Conservation (phyloP, 2,329 filamentous ascomycete genomes). For the Aureobasidium sp. region DNA sequence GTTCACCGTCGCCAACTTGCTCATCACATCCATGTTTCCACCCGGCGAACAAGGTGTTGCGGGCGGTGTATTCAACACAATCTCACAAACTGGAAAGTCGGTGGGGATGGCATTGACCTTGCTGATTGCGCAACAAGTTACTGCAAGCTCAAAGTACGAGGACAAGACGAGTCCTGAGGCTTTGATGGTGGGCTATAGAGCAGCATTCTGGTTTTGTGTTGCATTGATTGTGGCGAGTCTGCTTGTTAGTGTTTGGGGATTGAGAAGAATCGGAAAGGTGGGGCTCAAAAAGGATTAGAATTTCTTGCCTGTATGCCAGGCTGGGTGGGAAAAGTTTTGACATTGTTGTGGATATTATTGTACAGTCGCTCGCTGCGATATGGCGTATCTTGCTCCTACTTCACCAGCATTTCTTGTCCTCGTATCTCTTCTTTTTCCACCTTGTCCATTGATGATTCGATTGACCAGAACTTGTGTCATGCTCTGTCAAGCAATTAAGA, state of each 20-base stretch:
- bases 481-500: no score
- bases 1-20: slow-evolving; percentile 38
- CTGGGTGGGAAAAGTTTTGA: background rate
- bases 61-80: slow-evolving; percentile 41
- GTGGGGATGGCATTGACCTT: slow-evolving; percentile 34
- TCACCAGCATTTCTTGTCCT: no score
- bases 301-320: background rate
- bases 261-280: slow-evolving; percentile 39
- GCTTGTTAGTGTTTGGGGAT: slow-evolving; percentile 32
- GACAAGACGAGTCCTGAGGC: slow-evolving; percentile 30
- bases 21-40: slow-evolving; percentile 39
- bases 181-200: slow-evolving; percentile 36
- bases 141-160: slow-evolving; percentile 17
- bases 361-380: background rate
- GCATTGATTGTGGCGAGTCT: slow-evolving; percentile 28
- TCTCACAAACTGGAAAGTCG: slow-evolving; percentile 37
- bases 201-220: slow-evolving; percentile 39
- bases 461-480: no score
- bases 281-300: slow-evolving; percentile 35
- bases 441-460: no score
- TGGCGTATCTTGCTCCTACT: no score
- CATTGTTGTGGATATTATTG: background rate
- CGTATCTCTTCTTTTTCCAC: no score
- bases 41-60: slow-evolving; percentile 37
- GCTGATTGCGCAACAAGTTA: slow-evolving; percentile 31